Evolutionary conservation across 1,284 basidiomycete species (phyloP).

Genomic region (Ustilago xerochloae): DNA sequence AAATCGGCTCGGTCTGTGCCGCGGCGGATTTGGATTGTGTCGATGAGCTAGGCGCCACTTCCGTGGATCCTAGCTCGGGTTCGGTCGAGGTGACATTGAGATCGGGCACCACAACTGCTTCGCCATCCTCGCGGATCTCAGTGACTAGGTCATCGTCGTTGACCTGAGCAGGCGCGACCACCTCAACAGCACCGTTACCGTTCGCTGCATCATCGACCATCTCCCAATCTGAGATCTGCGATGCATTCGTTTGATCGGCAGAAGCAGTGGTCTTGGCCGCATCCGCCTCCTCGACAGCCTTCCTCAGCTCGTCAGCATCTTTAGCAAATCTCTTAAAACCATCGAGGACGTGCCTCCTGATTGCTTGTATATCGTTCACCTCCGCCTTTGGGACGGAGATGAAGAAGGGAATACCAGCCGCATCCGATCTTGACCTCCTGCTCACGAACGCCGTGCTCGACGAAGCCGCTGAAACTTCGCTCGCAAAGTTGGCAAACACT

Average conservation of each 20-base stretch:
- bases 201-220: constrained; percentile 39
- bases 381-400: constrained; percentile 51
- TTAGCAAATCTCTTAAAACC: constrained; percentile 49
- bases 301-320: constrained; percentile 12
- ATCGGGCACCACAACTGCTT: constrained; percentile 41
- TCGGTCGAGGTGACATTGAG: neutral
- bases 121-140: constrained; percentile 51
- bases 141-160: constrained; percentile 35
- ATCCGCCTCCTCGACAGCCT: constrained; percentile 17
- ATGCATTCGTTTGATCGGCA: neutral
- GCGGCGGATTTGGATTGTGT: neutral
- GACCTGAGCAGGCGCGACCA: constrained; percentile 17
- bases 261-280: neutral
- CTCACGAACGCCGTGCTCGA: constrained; percentile 39
- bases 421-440: constrained; percentile 32
- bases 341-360: constrained; percentile 43
- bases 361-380: constrained; percentile 38
- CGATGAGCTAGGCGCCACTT: neutral
- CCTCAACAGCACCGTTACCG: constrained; percentile 18
- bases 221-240: constrained; percentile 46
- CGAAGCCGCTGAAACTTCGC: constrained; percentile 10
- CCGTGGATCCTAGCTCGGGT: neutral
- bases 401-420: constrained; percentile 64
- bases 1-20: constrained; percentile 2
- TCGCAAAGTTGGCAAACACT: constrained; percentile 52